Evolutionary conservation across 2,329 filamentous ascomycete species (phyloP).

Genomic region (Chrysoporthe deuterocubensis): DNA sequence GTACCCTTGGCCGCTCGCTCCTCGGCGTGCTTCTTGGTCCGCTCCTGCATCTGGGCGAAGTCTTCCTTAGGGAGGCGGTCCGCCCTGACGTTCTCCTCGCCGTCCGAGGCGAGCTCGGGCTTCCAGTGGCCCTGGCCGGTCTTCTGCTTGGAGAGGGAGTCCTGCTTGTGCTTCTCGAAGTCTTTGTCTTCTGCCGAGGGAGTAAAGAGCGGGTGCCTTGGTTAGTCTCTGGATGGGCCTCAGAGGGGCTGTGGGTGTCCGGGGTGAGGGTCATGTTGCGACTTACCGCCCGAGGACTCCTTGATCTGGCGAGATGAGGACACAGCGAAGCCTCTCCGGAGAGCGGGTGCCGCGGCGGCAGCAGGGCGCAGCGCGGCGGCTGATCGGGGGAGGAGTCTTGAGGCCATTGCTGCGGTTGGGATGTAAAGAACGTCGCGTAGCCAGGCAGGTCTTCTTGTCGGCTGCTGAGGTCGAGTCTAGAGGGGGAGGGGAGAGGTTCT

Average conservation of each 20-base stretch:
- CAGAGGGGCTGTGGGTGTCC: not conserved
- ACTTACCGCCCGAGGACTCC: slow-evolving; percentile 27
- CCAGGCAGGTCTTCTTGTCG: not conserved
- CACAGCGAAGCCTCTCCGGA: slow-evolving; percentile 23
- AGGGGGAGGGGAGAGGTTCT: not conserved
- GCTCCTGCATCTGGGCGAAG: slow-evolving; percentile 58
- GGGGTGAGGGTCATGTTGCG: not conserved
- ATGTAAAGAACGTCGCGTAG: not conserved
- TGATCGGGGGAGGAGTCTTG: slow-evolving; percentile 23
- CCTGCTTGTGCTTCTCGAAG: slow-evolving; percentile 63
- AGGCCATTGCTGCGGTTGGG: slow-evolving; percentile 21
- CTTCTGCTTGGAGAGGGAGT: slow-evolving; percentile 68
- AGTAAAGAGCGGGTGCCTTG: not conserved
- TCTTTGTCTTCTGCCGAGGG: slow-evolving; percentile 39
- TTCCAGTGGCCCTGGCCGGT: slow-evolving; percentile 76
- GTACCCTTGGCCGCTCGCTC: slow-evolving; percentile 53
- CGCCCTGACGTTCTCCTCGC: slow-evolving; percentile 76
- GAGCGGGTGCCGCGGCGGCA: slow-evolving; percentile 6
- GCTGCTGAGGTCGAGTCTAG: not conserved
- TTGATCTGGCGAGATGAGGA: slow-evolving; percentile 26
- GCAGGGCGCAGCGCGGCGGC: slow-evolving; percentile 22
- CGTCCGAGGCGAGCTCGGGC: slow-evolving; percentile 75
- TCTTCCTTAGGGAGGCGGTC: slow-evolving; percentile 56
- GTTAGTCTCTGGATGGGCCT: not conserved
- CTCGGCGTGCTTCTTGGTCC: slow-evolving; percentile 59